Evolutionary conservation across 805 yeast species (phyloP).

Genomic region (Lipomyces sp.): DNA sequence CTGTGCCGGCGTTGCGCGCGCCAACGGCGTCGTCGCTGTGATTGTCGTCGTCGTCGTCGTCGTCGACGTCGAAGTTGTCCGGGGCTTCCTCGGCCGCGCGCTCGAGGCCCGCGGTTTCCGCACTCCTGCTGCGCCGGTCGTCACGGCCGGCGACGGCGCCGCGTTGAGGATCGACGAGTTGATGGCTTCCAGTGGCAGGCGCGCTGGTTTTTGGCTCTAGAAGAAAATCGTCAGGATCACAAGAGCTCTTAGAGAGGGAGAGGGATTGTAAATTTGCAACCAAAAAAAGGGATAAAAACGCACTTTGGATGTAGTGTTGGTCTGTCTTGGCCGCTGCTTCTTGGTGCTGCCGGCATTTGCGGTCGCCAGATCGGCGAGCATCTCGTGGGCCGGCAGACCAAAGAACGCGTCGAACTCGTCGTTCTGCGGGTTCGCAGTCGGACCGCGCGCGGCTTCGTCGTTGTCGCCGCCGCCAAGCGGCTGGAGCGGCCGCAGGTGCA

Average conservation of each 20-base stretch:
- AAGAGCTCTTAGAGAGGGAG: no score
- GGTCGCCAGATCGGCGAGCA: background rate
- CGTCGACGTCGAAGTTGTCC: background rate
- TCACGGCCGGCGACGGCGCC: no score
- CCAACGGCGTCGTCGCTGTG: background rate
- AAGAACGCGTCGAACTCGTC: slow-evolving; percentile 20
- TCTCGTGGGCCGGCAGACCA: slow-evolving; percentile 5
- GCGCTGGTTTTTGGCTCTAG: no score
- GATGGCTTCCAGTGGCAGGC: no score
- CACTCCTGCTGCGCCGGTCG: background rate
- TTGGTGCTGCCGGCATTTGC: background rate
- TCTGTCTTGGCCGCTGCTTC: slow-evolving; percentile 8
- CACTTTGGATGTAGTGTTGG: slow-evolving; percentile 10
- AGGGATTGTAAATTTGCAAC: no score
- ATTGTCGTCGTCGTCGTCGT: background rate
- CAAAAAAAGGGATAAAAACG: no score
- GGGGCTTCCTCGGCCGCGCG: slow-evolving; percentile 2
- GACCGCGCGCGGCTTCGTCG: background rate
- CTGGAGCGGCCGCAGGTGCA: background rate
- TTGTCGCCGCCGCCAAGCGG: background rate
- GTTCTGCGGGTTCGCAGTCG: background rate
- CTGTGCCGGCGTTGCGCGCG: background rate
- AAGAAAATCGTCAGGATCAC: no score
- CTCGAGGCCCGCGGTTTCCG: slow-evolving; percentile 3
- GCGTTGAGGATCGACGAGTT: no score